Percentiles rank a stretch among this genome's conserved stretches.
Conservation (phyloP, 2,329 filamentous ascomycete species). For the Diatrype stigma region DNA sequence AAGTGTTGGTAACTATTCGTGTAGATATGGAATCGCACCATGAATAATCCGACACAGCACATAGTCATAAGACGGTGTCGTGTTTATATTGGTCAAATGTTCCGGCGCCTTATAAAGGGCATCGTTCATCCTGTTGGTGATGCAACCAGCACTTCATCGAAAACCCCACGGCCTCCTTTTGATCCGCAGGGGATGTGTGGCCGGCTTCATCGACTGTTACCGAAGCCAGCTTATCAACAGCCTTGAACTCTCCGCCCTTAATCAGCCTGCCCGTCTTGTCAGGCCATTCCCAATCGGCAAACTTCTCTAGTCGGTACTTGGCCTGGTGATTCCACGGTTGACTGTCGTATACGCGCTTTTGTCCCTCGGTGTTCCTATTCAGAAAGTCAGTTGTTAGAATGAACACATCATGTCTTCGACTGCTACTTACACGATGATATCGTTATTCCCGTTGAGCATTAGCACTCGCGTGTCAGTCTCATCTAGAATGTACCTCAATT, state of each 20-base stretch:
- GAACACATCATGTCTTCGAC: no score
- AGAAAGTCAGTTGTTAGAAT: background rate
- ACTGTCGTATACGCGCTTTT: conserved; percentile 8
- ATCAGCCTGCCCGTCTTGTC: background rate
- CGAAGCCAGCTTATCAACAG: conserved; percentile 4
- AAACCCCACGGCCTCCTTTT: conserved; percentile 6
- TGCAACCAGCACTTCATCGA: conserved; percentile 7
- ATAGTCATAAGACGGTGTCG: no score
- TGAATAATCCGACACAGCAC: no score
- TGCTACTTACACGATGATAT: conserved; percentile 6
- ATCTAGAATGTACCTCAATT: conserved; percentile 6
- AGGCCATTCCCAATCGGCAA: conserved; percentile 6
- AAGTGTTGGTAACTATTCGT: no score
- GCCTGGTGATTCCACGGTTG: conserved; percentile 7
- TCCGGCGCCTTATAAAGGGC: background rate
- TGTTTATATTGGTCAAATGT: no score
- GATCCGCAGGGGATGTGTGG: conserved; percentile 5
- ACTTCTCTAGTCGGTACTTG: conserved; percentile 5
- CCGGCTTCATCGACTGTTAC: conserved; percentile 5
- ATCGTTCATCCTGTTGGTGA: background rate
- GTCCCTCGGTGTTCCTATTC: conserved; percentile 7
- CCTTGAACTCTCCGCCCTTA: conserved; percentile 7
- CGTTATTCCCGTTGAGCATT: conserved; percentile 7
- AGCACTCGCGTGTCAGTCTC: conserved; percentile 1
- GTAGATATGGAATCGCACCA: no score